phyloP scores from a whole-genome alignment of 495 filamentous ascomycete genomes.

The Talaromyces borbonicus region DNA sequence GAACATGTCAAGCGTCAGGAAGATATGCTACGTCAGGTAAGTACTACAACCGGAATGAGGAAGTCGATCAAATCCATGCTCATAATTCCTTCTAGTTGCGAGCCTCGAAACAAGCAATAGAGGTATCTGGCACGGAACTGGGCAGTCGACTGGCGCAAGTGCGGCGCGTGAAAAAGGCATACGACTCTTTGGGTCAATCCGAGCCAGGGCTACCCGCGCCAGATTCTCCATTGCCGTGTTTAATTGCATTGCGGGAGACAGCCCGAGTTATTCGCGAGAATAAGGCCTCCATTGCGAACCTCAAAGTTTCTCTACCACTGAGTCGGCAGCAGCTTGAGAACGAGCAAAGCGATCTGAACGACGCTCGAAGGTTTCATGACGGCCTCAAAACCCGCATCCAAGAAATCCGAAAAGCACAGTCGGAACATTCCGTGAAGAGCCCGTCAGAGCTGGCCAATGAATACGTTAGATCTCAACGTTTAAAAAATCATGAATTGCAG shows the following conservation, averaged over 20 bases:
- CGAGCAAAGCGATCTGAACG: slow-evolving; percentile 51
- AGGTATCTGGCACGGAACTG: slow-evolving; percentile 36
- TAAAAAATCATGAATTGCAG: slow-evolving; percentile 45
- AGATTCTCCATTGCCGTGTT: slow-evolving; percentile 57
- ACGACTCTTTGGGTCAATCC: slow-evolving; percentile 47
- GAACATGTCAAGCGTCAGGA: slow-evolving; percentile 56
- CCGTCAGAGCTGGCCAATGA: slow-evolving; percentile 51
- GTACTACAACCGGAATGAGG: not conserved
- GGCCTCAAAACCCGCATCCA: slow-evolving; percentile 52
- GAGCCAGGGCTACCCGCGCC: slow-evolving; percentile 54
- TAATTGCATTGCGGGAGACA: slow-evolving; percentile 59
- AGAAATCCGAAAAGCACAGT: slow-evolving; percentile 38
- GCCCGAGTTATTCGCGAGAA: slow-evolving; percentile 53
- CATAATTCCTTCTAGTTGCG: slow-evolving; percentile 30
- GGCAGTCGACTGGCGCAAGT: slow-evolving; percentile 41
- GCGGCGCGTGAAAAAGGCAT: slow-evolving; percentile 51
- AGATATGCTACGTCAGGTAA: slow-evolving; percentile 46
- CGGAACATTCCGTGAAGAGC: slow-evolving; percentile 46
- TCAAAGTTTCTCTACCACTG: slow-evolving; percentile 42
- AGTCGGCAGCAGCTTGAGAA: slow-evolving; percentile 44
- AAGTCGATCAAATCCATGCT: slow-evolving; percentile 5
- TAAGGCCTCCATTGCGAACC: slow-evolving; percentile 45
- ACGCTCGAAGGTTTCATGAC: slow-evolving; percentile 41
- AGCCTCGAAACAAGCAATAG: slow-evolving; percentile 24
- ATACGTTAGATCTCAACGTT: slow-evolving; percentile 44